Evolutionary conservation across 2,329 filamentous ascomycete species (phyloP).

Genomic region (Nothophoma quercina): DNA sequence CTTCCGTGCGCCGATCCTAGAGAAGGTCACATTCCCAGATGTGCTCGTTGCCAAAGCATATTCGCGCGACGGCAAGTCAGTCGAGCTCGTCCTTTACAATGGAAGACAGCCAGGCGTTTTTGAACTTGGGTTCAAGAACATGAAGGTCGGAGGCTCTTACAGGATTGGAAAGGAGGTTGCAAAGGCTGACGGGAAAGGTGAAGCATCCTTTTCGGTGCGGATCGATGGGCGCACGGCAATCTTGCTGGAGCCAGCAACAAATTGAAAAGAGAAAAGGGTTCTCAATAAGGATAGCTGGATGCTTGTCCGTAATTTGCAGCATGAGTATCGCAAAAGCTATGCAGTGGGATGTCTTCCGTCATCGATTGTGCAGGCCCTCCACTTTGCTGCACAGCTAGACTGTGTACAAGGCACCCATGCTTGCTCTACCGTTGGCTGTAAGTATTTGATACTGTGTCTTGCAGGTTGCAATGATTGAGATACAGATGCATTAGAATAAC

Average conservation of each 20-base stretch:
- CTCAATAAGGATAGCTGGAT: no score
- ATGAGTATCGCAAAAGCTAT: no score
- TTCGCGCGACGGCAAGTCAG: constrained; percentile 18
- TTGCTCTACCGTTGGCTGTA: no score
- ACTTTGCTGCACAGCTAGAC: no score
- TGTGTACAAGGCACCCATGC: no score
- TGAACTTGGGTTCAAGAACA: constrained; percentile 22
- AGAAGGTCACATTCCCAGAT: constrained; percentile 20
- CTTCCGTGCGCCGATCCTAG: constrained; percentile 20
- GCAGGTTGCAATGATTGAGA: no score
- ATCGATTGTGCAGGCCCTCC: no score
- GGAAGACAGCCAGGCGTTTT: constrained; percentile 15
- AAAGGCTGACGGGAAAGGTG: constrained; percentile 9
- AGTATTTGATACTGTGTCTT: no score
- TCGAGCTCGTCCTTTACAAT: constrained; percentile 24
- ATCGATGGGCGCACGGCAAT: constrained; percentile 19
- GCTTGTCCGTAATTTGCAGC: no score
- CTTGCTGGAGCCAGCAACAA: constrained; percentile 6
- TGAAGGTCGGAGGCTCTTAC: constrained; percentile 18
- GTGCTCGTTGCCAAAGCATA: constrained; percentile 25
- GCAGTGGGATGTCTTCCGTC: no score
- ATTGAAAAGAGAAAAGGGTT: no score
- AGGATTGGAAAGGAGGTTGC: constrained; percentile 5
- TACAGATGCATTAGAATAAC: no score
- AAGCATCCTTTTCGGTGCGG: constrained; percentile 6